phyloP scores from a whole-genome alignment of 2,329 filamentous ascomycete genomes.

The Monosporascus sp. region DNA sequence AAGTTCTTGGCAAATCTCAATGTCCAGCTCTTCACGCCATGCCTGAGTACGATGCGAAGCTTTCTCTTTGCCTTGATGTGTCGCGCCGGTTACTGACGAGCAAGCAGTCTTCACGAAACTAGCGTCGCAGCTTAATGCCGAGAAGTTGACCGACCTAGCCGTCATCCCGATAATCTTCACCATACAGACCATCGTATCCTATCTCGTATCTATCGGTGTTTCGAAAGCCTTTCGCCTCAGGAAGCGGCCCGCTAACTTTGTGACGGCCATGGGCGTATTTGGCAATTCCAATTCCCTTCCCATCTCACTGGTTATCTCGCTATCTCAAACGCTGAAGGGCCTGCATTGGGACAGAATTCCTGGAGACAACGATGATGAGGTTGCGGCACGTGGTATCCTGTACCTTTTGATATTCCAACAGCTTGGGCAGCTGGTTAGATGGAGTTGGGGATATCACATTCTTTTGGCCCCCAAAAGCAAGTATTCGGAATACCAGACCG shows the following conservation, averaged over 20 bases:
- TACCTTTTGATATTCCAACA: slow-evolving; percentile 98
- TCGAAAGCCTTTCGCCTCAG: slow-evolving; percentile 74
- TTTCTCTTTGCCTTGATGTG: not conserved
- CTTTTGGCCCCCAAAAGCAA: slow-evolving; percentile 79
- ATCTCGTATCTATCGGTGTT: slow-evolving; percentile 65
- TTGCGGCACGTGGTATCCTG: slow-evolving; percentile 86
- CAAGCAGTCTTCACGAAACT: slow-evolving; percentile 86
- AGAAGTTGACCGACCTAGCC: slow-evolving; percentile 82
- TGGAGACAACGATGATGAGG: slow-evolving; percentile 91
- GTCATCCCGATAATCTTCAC: slow-evolving; percentile 95
- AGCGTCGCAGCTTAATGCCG: slow-evolving; percentile 85
- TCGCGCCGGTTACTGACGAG: slow-evolving; percentile 11
- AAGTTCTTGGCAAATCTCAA: slow-evolving; percentile 97
- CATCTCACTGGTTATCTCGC: slow-evolving; percentile 89
- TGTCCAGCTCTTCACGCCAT: slow-evolving; percentile 93
- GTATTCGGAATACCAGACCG: slow-evolving; percentile 58
- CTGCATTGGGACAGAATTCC: slow-evolving; percentile 90
- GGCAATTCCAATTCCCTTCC: slow-evolving; percentile 97
- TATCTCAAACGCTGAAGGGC: slow-evolving; percentile 86
- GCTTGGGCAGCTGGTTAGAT: slow-evolving; percentile 86
- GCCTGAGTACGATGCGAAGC: slow-evolving; percentile 63
- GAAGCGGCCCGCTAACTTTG: slow-evolving; percentile 85
- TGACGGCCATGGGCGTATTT: slow-evolving; percentile 95
- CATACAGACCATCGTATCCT: slow-evolving; percentile 83
- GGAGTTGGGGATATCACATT: slow-evolving; percentile 98